Evolutionary conservation across 2,329 filamentous ascomycete genomes (phyloP), one percentile per base, ranked within the genome.

Genomic region (Chrysoporthe puriensis): DNA sequence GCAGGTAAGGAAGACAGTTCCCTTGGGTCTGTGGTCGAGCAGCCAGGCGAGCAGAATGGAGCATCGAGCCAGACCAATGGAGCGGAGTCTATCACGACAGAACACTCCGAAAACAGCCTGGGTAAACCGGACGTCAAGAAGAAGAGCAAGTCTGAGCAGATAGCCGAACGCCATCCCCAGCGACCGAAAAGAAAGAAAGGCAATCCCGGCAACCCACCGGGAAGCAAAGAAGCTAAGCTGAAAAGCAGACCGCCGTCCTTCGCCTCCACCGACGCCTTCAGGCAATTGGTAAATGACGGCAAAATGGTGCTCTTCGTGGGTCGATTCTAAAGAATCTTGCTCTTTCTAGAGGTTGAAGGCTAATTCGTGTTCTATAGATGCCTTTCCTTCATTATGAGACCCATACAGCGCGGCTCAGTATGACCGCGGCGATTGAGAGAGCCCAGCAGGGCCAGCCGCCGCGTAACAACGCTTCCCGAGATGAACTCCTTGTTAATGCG

Each of bases 341-440:
- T 16, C 36, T 32, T 32, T 21, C 71, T 72, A 54, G 74, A 76
- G 69, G 73, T 79, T 66, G 75, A 76, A 54, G 68, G 4, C 40
- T 60, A 6, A 50, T 50, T 36, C 44, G 6, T 58, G 56, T 48
- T 5, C 4, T 16, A 36, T 84, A 88, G 77, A 89, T 90, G 86
- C 88, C 88, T 0, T 90, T 89, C 72, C 77, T 90, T 3, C 88
- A 90, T 73, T 90, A 89, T 62, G 88, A 90, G 72, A 88, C 86
- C 0, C 82, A 88, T 59, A 78, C 82, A 60, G 78, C 82, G 18
- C 80, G 86, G 11, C 78, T 79, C 63, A 82, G 83, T 71, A 89
- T 90, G 87, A 84, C 85, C 64, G 77, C 83, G 21, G 83, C 85
- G 2, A 88, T 81, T 71, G 70, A 76, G 67, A 72, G 71, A 57